Evolutionary conservation across 768 basidiomycete species (phyloP).

Genomic region (Lactarius deliciosus): DNA sequence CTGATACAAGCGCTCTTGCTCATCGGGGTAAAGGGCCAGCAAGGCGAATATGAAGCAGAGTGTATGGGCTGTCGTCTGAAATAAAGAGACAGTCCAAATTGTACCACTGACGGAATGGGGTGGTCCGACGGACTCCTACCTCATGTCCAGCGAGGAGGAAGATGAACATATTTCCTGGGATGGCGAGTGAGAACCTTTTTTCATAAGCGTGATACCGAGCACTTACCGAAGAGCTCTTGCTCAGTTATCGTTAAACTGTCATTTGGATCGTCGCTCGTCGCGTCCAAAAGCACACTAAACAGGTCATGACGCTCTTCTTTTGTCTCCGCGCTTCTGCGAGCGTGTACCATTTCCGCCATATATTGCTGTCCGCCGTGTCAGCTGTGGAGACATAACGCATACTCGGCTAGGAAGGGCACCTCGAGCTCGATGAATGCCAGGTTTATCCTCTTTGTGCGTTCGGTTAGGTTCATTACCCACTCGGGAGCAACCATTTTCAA

Average conservation of each 20-base stretch:
- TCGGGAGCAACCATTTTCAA: conserved; percentile 42
- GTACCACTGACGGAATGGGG: background rate
- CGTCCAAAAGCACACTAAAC: conserved; percentile 27
- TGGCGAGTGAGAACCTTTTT: background rate
- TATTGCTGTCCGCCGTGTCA: conserved; percentile 28
- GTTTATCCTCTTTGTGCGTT: conserved; percentile 35
- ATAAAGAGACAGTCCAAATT: background rate
- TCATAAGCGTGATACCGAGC: background rate
- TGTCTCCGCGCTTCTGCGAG: conserved; percentile 22
- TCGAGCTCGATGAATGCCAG: conserved; percentile 46
- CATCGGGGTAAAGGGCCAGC: conserved; percentile 43
- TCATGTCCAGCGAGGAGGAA: conserved; percentile 39
- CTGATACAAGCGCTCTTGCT: conserved; percentile 42
- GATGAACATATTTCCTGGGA: conserved; percentile 35
- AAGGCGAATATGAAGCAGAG: conserved; percentile 42
- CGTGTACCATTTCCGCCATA: conserved; percentile 34
- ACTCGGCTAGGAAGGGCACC: conserved; percentile 32
- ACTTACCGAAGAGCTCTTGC: conserved; percentile 29
- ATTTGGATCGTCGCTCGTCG: conserved; percentile 25
- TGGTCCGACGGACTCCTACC: conserved; percentile 16
- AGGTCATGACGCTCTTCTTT: conserved; percentile 32
- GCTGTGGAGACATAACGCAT: background rate
- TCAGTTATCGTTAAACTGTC: conserved; percentile 25
- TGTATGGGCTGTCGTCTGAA: conserved; percentile 41
- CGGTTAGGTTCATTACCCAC: conserved; percentile 42